A percentile compares a stretch with the other conserved stretches of the same genome.
phyloP scores from a whole-genome alignment of 495 filamentous ascomycete genomes.

The Trypethelium eluteriae region DNA sequence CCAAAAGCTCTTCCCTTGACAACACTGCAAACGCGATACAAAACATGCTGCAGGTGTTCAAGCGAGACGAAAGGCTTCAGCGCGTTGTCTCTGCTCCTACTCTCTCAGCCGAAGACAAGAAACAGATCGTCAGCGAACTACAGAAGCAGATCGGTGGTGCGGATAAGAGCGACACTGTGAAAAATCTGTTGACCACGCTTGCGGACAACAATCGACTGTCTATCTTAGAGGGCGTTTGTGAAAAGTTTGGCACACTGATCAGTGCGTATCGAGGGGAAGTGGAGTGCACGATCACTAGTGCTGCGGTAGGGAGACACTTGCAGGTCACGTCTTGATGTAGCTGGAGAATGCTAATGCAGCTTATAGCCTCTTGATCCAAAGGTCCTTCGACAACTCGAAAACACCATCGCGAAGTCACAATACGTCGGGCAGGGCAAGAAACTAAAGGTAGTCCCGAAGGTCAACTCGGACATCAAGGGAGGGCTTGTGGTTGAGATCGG shows the following conservation, averaged over 20 bases:
- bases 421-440: constrained; percentile 90
- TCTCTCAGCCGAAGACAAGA: constrained; percentile 68
- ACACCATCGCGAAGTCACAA: constrained; percentile 77
- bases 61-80: constrained; percentile 71
- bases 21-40: constrained; percentile 66
- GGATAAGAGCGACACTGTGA: constrained; percentile 72
- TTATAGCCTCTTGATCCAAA: constrained; percentile 76
- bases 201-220: constrained; percentile 94
- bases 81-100: constrained; percentile 72
- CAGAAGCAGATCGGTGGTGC: constrained; percentile 62
- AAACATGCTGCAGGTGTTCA: constrained; percentile 60
- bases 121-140: constrained; percentile 72
- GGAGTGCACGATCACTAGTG: constrained; percentile 81
- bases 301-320: constrained; percentile 54
- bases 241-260: constrained; percentile 83
- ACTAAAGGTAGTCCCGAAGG: constrained; percentile 89
- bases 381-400: constrained; percentile 75
- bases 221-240: constrained; percentile 68
- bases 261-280: constrained; percentile 84
- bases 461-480: constrained; percentile 89
- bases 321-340: background rate
- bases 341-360: constrained; percentile 18
- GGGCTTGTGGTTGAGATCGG: constrained; percentile 94
- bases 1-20: constrained; percentile 79
- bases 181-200: constrained; percentile 84